Conservation (phyloP, 1,284 basidiomycete species). For the Ceratobasidium theobromae region DNA sequence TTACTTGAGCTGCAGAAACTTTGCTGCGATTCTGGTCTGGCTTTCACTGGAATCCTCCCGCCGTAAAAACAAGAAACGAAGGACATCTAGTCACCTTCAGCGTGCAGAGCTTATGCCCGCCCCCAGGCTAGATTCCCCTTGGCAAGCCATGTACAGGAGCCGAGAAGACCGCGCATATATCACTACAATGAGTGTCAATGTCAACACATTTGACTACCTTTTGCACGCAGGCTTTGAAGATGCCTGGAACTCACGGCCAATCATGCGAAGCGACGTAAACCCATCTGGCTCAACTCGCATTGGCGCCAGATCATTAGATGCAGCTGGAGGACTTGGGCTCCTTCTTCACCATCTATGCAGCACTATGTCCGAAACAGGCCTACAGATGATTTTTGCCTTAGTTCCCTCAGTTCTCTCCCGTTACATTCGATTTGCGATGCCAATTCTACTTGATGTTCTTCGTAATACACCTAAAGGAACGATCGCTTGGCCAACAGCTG, state of each 20-base stretch:
- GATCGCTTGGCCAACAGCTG: conserved; percentile 44
- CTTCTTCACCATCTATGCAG: conserved; percentile 51
- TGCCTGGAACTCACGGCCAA: conserved; percentile 45
- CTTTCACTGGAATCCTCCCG: no score
- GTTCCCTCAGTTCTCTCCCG: conserved; percentile 40
- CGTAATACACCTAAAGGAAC: conserved; percentile 43
- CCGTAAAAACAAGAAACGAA: no score
- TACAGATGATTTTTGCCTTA: conserved; percentile 47
- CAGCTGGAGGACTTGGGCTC: conserved; percentile 51
- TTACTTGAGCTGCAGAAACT: no score
- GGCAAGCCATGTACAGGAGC: background rate
- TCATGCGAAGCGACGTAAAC: conserved; percentile 44
- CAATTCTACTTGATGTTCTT: conserved; percentile 44
- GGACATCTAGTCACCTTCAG: background rate
- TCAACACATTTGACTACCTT: conserved; percentile 46
- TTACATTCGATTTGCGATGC: conserved; percentile 46
- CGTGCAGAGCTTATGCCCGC: background rate
- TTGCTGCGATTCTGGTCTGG: no score
- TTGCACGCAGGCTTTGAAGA: conserved; percentile 44
- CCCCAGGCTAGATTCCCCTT: background rate
- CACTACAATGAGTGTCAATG: conserved; percentile 53
- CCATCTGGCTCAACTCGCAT: conserved; percentile 41
- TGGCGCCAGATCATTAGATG: conserved; percentile 47
- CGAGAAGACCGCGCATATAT: conserved; percentile 46
- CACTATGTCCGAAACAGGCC: conserved; percentile 45